Evolutionary conservation across 2,329 filamentous ascomycete species (phyloP), one percentile per base, ranked within the genome.

Genomic region (Cladosporium velox): DNA sequence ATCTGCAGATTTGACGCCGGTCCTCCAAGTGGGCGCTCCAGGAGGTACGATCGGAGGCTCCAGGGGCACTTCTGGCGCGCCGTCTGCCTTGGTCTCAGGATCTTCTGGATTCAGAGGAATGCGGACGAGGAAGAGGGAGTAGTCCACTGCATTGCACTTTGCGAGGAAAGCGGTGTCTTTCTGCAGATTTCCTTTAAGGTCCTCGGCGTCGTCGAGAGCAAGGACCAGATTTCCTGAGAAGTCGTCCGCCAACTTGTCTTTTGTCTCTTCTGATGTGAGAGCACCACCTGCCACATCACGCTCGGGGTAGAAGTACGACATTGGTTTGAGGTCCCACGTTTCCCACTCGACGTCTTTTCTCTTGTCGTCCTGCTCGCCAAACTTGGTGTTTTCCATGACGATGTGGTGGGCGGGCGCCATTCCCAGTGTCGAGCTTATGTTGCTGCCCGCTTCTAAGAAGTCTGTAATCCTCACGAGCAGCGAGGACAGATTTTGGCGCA

Each of bases 371-470:
- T 81, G 79, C 68, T 87, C 83, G 1, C 89, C 90, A 68, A 85
- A 86, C 28, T 91, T 79, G 2, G 91, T 81, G 73, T 92, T 92
- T 75, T 92, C 90, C 90, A 92, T 92, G 72, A 92, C 82, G 67
- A 92, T 90, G 72, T 92, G 90, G 70, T 91, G 89, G 0, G 86
- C 87, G 0, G 90, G 90, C 0, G 88, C 86, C 1, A 84, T 77
- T 4, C 88, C 84, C 0, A 91, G 70, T 0, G 87, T 71, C 1
- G 85, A 83, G 0, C 90, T 90, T 1, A 92, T 72, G 0, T 87
- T 87, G 0, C 77, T 71, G 11, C 84, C 81, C 0, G 84, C 83
- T 61, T 86, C 83, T 0, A 91, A 80, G 66, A 92, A 87, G 74
- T 92, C 89, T 28, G 87, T 90, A 71, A 92, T 92, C 60, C 89